Evolutionary conservation across 2,329 filamentous ascomycete genomes (phyloP).

Genomic region (Xylaria sp.): DNA sequence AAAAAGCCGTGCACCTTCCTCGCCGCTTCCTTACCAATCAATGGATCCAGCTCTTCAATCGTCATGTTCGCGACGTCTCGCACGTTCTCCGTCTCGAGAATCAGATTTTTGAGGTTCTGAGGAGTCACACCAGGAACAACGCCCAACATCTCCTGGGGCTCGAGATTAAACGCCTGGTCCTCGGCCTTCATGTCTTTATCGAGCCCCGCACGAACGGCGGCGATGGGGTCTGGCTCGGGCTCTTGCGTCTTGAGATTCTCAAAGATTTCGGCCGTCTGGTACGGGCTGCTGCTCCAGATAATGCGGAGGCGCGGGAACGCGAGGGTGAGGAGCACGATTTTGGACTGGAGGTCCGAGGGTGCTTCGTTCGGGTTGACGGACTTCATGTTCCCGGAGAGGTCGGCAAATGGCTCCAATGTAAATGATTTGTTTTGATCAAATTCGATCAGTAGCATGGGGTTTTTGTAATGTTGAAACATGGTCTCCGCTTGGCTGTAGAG

Average conservation of each 20-base stretch:
- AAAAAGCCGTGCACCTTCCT: slow-evolving; percentile 84
- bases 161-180: slow-evolving; percentile 77
- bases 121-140: slow-evolving; percentile 83
- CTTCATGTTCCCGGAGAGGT: slow-evolving; percentile 65
- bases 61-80: slow-evolving; percentile 85
- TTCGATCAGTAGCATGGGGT: slow-evolving; percentile 90
- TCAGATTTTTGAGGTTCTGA: slow-evolving; percentile 75
- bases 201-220: slow-evolving; percentile 82
- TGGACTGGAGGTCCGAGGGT: slow-evolving; percentile 82
- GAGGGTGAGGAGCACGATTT: slow-evolving; percentile 89
- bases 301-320: slow-evolving; percentile 89
- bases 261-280: slow-evolving; percentile 97
- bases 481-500: slow-evolving; percentile 91
- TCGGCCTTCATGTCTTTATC: slow-evolving; percentile 66
- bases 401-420: slow-evolving; percentile 82
- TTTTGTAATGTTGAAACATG: slow-evolving; percentile 93
- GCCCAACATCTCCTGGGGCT: slow-evolving; percentile 89
- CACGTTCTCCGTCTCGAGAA: slow-evolving; percentile 76
- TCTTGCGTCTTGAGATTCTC: slow-evolving; percentile 89
- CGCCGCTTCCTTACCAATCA: slow-evolving; percentile 80
- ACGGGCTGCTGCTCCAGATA: slow-evolving; percentile 92
- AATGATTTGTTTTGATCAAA: slow-evolving; percentile 98
- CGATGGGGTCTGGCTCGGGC: slow-evolving; percentile 86
- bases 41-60: slow-evolving; percentile 70
- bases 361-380: slow-evolving; percentile 65